phyloP scores from a whole-genome alignment of 352 stramenopile genomes.

The Phytophthora gonapodyides region DNA sequence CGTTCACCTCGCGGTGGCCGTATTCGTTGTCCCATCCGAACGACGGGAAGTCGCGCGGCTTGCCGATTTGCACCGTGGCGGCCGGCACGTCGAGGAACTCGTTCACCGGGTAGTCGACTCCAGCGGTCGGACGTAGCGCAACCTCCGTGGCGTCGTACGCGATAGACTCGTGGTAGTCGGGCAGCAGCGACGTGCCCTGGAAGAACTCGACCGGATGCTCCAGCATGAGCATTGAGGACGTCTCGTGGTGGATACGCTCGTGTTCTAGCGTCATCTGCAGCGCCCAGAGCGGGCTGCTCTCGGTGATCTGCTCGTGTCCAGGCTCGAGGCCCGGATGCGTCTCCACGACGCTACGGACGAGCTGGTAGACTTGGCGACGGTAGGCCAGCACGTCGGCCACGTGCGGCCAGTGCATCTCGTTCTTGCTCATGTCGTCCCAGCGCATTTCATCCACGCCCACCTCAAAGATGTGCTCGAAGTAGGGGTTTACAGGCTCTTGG shows the following conservation, averaged over 20 bases:
- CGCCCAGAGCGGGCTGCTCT: constrained; percentile 91
- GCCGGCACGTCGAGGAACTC: constrained; percentile 82
- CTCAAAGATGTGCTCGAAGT: constrained; percentile 97
- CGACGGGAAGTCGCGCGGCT: constrained; percentile 90
- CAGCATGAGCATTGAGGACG: constrained; percentile 95
- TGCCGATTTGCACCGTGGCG: constrained; percentile 84
- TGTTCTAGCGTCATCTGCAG: constrained; percentile 96
- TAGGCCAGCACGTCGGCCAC: constrained; percentile 93
- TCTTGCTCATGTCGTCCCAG: constrained; percentile 98
- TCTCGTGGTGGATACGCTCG: constrained; percentile 98
- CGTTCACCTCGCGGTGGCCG: constrained; percentile 84
- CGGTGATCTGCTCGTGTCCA: constrained; percentile 76
- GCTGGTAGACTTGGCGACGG: constrained; percentile 90
- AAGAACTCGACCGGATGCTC: constrained; percentile 93
- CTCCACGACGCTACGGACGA: constrained; percentile 87
- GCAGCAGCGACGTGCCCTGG: constrained; percentile 79
- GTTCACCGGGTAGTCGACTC: constrained; percentile 90
- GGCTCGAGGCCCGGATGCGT: constrained; percentile 87
- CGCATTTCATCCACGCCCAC: constrained; percentile 98
- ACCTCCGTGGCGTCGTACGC: constrained; percentile 35
- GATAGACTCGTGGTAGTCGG: constrained; percentile 73
- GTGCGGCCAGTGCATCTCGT: constrained; percentile 94
- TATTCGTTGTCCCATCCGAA: constrained; percentile 99
- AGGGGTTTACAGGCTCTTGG: constrained; percentile 85
- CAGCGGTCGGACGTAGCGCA: constrained; percentile 63